Conservation (phyloP, 441 rosid genomes). For the Eugenia klotzschiana region DNA sequence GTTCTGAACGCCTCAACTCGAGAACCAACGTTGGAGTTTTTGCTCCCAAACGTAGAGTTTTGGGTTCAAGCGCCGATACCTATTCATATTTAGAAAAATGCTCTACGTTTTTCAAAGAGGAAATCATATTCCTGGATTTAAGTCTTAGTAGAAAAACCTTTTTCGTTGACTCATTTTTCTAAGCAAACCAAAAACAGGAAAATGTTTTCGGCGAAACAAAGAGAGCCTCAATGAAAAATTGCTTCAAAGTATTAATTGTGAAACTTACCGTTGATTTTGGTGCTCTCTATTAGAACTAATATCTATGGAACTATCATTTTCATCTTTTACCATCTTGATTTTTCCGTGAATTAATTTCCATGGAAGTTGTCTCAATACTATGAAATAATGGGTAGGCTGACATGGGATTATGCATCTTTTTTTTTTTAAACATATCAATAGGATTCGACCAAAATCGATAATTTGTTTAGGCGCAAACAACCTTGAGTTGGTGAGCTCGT, state of each 20-base stretch:
- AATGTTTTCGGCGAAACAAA: too few relatives aligned
- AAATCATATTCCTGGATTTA: too few relatives aligned
- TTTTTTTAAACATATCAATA: neutral
- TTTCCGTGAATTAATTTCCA: neutral
- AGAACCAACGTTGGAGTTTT: too few relatives aligned
- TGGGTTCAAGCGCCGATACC: too few relatives aligned
- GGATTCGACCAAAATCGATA: neutral
- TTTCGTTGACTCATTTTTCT: too few relatives aligned
- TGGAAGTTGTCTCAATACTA: neutral
- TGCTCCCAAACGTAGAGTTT: too few relatives aligned
- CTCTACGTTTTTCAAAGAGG: too few relatives aligned
- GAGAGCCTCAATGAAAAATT: neutral
- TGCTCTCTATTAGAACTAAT: neutral
- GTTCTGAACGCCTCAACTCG: too few relatives aligned
- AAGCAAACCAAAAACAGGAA: too few relatives aligned
- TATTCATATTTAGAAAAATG: too few relatives aligned
- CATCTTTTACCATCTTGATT: neutral
- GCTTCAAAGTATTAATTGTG: neutral
- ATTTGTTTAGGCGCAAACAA: neutral
- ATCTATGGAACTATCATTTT: neutral
- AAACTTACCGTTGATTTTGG: neutral
- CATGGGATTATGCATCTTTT: neutral
- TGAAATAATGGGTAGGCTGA: neutral
- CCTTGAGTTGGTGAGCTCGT: neutral
- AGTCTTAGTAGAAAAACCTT: too few relatives aligned